Percentiles rank a stretch among this genome's conserved stretches.
These are phyloP conservation scores for Coemansia guatemalensis DNA, from an alignment of 192 early-diverging fungal species.

Conservation along the genomic window DNA sequence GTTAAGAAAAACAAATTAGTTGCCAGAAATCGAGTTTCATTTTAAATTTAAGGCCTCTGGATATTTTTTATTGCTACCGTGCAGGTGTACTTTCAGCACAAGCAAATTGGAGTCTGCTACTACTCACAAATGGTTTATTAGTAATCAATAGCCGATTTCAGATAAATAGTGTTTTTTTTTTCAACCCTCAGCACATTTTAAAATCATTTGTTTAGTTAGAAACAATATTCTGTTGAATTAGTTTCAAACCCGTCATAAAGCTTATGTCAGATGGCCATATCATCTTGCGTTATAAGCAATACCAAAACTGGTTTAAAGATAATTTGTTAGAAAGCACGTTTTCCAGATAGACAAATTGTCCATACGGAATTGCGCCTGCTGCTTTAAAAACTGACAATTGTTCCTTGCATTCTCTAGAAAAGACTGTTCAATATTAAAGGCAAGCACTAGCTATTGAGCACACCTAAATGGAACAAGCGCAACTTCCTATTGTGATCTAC, in stretches of 20 bases:
- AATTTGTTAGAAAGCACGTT: background rate
- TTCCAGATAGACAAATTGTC: background rate
- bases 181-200: no score
- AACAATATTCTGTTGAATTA: background rate
- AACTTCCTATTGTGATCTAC: background rate
- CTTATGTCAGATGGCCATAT: background rate
- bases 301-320: background rate
- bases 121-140: no score
- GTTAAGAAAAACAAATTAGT: no score
- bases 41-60: no score
- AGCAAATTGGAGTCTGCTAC: no score
- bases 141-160: no score
- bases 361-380: background rate
- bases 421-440: background rate
- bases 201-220: no score
- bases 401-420: background rate
- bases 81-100: no score
- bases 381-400: background rate
- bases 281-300: background rate
- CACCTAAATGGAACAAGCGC: conserved; percentile 2
- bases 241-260: background rate
- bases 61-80: no score
- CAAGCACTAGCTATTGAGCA: background rate
- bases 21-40: no score
- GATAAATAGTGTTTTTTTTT: no score